Percentiles rank a stretch among this genome's conserved stretches.
Evolutionary conservation across 2,329 filamentous ascomycete species (phyloP).

Genomic region (Fusarium agapanthi): DNA sequence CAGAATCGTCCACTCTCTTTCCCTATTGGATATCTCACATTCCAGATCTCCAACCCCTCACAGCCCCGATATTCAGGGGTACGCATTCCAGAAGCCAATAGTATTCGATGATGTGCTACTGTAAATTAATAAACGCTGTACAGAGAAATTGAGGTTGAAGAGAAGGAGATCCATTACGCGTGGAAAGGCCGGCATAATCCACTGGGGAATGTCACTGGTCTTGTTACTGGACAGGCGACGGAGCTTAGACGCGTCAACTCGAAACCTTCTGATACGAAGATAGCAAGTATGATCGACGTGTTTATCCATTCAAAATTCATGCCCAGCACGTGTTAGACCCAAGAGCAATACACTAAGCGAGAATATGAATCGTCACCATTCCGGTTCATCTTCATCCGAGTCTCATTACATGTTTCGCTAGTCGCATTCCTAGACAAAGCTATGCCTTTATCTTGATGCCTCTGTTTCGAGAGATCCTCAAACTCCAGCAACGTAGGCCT

Average conservation of each 20-base stretch:
- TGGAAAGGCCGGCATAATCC: conserved; percentile 4
- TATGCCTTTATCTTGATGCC: neutral
- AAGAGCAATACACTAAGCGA: neutral
- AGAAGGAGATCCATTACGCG: conserved; percentile 9
- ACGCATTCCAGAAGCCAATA: conserved; percentile 19
- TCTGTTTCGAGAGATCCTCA: conserved; percentile 8
- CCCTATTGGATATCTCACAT: conserved; percentile 21
- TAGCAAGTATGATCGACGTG: conserved; percentile 25
- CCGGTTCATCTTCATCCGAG: conserved; percentile 27
- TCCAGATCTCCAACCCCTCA: conserved; percentile 26
- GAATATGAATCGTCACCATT: conserved; percentile 8
- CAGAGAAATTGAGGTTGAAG: conserved; percentile 20
- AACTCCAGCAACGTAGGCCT: neutral
- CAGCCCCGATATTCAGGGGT: conserved; percentile 34
- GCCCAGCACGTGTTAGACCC: conserved; percentile 7
- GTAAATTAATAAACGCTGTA: neutral
- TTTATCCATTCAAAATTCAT: conserved; percentile 6
- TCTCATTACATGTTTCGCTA: conserved; percentile 27
- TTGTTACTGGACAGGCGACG: conserved; percentile 19
- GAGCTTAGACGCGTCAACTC: conserved; percentile 35
- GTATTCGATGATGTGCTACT: neutral
- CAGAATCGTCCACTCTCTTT: neutral
- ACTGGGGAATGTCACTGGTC: neutral
- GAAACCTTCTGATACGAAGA: conserved; percentile 22
- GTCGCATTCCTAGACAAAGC: neutral